A percentile compares a stretch with the other conserved stretches of the same genome.
Conservation (phyloP, 805 yeast species). For the Millerozyma miso region DNA sequence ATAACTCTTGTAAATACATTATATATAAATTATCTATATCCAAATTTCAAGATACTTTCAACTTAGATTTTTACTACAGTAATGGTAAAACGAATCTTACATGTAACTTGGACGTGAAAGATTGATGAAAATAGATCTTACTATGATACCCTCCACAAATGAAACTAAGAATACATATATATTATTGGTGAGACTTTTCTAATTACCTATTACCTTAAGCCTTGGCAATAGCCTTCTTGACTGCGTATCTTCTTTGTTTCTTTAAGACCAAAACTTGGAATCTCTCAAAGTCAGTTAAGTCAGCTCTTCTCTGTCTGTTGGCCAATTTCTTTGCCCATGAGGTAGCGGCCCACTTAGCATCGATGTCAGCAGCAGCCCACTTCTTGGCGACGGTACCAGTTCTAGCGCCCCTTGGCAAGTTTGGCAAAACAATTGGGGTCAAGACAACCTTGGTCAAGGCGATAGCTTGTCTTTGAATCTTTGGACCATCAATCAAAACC, state of each 20-base stretch:
- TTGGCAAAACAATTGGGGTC: conserved; percentile 84
- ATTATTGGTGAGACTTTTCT: conserved; percentile 13
- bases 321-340: conserved; percentile 99
- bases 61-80: background rate
- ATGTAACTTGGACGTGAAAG: background rate
- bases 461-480: conserved; percentile 89
- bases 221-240: conserved; percentile 95
- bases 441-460: conserved; percentile 83
- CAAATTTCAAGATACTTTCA: background rate
- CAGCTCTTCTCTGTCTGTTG: conserved; percentile 88
- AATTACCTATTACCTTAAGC: conserved; percentile 49
- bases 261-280: conserved; percentile 97
- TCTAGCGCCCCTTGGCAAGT: conserved; percentile 93
- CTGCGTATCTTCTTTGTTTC: conserved; percentile 95
- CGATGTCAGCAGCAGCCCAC: conserved; percentile 88
- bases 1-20: conserved; percentile 8
- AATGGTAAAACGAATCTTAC: background rate
- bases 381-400: conserved; percentile 82
- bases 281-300: conserved; percentile 96
- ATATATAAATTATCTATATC: background rate
- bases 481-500: conserved; percentile 97
- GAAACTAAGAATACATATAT: conserved; percentile 27
- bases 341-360: conserved; percentile 86
- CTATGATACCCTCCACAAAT: conserved; percentile 22
- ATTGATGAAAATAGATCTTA: conserved; percentile 21